Percentiles rank a stretch among this genome's conserved stretches.
Evolutionary conservation across 2,329 filamentous ascomycete species (phyloP).

Genomic region (Colletotrichum godetiae): DNA sequence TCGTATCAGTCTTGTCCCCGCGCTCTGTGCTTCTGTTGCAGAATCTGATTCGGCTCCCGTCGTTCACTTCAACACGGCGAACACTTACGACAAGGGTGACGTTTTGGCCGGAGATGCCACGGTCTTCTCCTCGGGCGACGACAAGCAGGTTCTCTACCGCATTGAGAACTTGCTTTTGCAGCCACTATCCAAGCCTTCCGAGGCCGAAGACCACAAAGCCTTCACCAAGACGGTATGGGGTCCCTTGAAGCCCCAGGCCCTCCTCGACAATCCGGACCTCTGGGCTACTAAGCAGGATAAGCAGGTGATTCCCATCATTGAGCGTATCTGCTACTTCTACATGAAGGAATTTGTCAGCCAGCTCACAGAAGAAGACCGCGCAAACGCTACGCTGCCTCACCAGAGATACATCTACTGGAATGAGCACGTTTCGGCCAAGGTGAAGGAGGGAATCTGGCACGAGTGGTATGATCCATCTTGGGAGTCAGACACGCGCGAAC

Average conservation of each 20-base stretch:
- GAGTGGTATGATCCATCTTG: not conserved
- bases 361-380: not conserved
- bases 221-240: conserved; percentile 21
- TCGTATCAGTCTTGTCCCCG: conserved; percentile 10
- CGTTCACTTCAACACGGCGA: conserved; percentile 8
- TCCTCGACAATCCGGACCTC: conserved; percentile 8
- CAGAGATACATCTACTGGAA: conserved; percentile 21
- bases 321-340: conserved; percentile 17
- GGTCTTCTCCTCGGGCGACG: not conserved
- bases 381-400: not conserved
- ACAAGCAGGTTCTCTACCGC: not conserved
- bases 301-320: conserved; percentile 12
- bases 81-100: not conserved
- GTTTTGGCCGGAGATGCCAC: not conserved
- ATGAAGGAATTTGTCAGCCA: not conserved
- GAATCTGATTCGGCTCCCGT: not conserved
- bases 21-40: not conserved
- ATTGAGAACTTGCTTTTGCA: conserved; percentile 11
- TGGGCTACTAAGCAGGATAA: conserved; percentile 23
- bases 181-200: conserved; percentile 2
- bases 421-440: conserved; percentile 6
- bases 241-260: not conserved
- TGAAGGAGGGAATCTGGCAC: not conserved
- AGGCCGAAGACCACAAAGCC: conserved; percentile 4
- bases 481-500: not conserved